Conservation (phyloP, 768 basidiomycete genomes). For the Exidia glandulosa region DNA sequence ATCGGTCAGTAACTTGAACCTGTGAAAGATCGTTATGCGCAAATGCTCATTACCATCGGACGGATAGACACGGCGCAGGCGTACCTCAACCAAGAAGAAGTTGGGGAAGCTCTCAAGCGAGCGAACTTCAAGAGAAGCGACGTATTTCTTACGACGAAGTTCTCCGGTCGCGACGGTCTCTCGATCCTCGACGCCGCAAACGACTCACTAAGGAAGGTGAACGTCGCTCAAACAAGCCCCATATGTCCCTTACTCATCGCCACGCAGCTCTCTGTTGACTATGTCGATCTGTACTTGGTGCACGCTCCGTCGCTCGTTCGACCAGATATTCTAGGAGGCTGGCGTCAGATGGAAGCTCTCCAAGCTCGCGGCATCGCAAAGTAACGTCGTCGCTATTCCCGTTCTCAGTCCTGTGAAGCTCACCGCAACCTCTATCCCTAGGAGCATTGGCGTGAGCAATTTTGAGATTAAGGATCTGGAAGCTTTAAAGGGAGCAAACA, state of each 20-base stretch:
- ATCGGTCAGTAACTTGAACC: slow-evolving; percentile 12
- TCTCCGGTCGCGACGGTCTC: not conserved
- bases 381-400: slow-evolving; percentile 20
- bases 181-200: not conserved
- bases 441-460: slow-evolving; percentile 68
- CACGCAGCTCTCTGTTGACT: slow-evolving; percentile 47
- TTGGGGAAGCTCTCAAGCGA: slow-evolving; percentile 40
- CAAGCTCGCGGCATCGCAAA: slow-evolving; percentile 45
- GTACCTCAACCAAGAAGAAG: slow-evolving; percentile 51
- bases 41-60: slow-evolving; percentile 27
- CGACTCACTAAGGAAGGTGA: too few species aligned
- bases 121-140: slow-evolving; percentile 44
- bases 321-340: slow-evolving; percentile 50
- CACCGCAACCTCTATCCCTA: slow-evolving; percentile 15
- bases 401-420: not conserved
- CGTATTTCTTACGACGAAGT: slow-evolving; percentile 38
- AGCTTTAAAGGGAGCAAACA: slow-evolving; percentile 41
- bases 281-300: slow-evolving; percentile 64
- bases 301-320: slow-evolving; percentile 42
- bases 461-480: slow-evolving; percentile 45
- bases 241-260: too few species aligned
- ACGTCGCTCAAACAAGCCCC: too few species aligned
- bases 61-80: slow-evolving; percentile 52
- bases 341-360: slow-evolving; percentile 53
- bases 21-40: not conserved